Conservation (phyloP, 352 stramenopile species). For the Blastocystis sp. region DNA sequence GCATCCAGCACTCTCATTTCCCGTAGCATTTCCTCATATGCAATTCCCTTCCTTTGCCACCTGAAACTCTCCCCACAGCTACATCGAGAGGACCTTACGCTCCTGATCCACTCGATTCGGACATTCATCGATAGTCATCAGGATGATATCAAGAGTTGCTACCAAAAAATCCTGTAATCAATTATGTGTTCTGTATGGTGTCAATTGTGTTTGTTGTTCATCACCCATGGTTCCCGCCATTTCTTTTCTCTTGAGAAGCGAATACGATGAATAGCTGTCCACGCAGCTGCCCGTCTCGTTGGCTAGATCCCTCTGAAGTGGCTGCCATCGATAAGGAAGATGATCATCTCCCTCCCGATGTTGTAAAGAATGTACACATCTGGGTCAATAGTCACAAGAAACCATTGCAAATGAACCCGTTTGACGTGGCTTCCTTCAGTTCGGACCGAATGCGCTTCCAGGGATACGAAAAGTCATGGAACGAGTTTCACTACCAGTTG, state of each 20-base stretch:
- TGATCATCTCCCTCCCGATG: constrained; percentile 12
- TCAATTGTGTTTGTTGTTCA: neutral
- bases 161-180: neutral
- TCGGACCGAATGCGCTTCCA: neutral
- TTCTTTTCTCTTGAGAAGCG: constrained; percentile 2
- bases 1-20: neutral
- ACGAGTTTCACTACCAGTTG: constrained; percentile 51
- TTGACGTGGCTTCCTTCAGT: constrained; percentile 32
- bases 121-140: constrained; percentile 16
- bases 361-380: neutral
- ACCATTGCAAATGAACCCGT: constrained; percentile 5
- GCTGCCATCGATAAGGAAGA: constrained; percentile 1
- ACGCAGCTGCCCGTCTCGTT: constrained; percentile 40
- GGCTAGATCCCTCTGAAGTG: neutral
- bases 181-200: neutral
- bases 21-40: neutral
- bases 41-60: constrained; percentile 52
- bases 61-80: neutral
- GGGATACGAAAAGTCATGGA: constrained; percentile 29
- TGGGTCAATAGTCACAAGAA: constrained; percentile 7
- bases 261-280: constrained; percentile 46
- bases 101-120: neutral
- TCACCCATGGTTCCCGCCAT: neutral
- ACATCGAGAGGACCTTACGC: neutral
- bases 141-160: neutral